A percentile compares a stretch with the other conserved stretches of the same genome.
phyloP scores from a whole-genome alignment of 176 grass and related monocot genomes.

The Oryza longistaminata region DNA sequence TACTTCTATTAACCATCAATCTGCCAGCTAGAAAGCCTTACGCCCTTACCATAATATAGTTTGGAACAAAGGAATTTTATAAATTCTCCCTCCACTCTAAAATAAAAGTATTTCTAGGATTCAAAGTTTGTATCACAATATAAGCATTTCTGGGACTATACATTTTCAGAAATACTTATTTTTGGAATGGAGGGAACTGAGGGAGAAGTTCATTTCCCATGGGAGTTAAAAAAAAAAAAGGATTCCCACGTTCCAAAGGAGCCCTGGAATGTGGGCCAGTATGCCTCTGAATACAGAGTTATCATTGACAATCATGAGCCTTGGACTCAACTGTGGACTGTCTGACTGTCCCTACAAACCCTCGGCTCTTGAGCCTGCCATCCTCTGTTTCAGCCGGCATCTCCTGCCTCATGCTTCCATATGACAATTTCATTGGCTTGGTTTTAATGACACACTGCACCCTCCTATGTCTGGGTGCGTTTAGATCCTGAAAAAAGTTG shows the following conservation, averaged over 20 bases:
- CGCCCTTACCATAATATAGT: not conserved
- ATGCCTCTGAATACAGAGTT: conserved; percentile 31
- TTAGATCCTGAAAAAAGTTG: too few relatives aligned
- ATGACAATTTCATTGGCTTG: conserved; percentile 29
- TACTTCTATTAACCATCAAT: not conserved
- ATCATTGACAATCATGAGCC: conserved; percentile 27
- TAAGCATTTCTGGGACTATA: too few relatives aligned
- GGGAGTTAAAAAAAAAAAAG: not conserved
- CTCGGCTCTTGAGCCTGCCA: conserved; percentile 19
- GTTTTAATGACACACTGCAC: not conserved
- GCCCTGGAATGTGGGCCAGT: conserved; percentile 19
- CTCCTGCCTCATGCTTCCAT: conserved; percentile 12
- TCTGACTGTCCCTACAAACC: not conserved
- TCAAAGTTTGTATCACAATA: too few relatives aligned
- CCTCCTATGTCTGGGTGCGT: not conserved
- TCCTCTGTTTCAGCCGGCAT: conserved; percentile 33
- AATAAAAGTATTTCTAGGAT: too few relatives aligned
- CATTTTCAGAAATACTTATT: too few relatives aligned
- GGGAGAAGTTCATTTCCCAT: too few relatives aligned
- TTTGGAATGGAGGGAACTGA: too few relatives aligned
- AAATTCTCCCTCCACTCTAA: too few relatives aligned
- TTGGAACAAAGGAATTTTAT: too few relatives aligned
- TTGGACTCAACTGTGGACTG: conserved; percentile 5
- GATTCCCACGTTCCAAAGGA: not conserved
- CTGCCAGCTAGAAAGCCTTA: conserved; percentile 5